Evolutionary conservation across 106 monocot genomes (phyloP).

Genomic region (Agapanthus africanus): DNA sequence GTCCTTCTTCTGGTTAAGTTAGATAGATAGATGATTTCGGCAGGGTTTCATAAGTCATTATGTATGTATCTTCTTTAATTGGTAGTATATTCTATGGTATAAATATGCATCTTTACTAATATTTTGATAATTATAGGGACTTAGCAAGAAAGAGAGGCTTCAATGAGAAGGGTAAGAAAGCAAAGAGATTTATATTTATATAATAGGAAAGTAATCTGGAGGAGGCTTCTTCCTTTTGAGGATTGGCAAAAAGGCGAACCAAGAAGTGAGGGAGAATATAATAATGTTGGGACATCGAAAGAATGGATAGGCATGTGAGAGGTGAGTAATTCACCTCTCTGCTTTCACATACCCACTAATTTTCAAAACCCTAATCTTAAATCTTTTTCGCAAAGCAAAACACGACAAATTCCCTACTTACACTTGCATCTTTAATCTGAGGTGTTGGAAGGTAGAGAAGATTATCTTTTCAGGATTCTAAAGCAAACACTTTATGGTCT

Average conservation of each 20-base stretch:
- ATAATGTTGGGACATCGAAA: slow-evolving; percentile 20
- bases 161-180: slow-evolving; percentile 8
- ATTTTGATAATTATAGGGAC: too few relatives aligned
- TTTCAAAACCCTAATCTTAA: slow-evolving; percentile 16
- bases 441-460: slow-evolving; percentile 30
- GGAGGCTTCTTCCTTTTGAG: slow-evolving; percentile 16
- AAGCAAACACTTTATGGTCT: slow-evolving; percentile 34
- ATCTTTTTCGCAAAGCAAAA: slow-evolving; percentile 14
- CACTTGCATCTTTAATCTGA: slow-evolving; percentile 21
- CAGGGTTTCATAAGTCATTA: too few relatives aligned
- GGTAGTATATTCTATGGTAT: too few relatives aligned
- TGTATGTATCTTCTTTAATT: too few relatives aligned
- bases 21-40: too few relatives aligned
- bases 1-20: too few relatives aligned
- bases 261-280: slow-evolving; percentile 31
- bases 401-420: slow-evolving; percentile 27
- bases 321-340: background rate
- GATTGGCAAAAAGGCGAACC: slow-evolving; percentile 6
- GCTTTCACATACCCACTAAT: slow-evolving; percentile 11
- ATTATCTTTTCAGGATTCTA: slow-evolving; percentile 46
- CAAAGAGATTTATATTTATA: slow-evolving; percentile 1
- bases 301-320: slow-evolving; percentile 27
- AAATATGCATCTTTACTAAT: too few relatives aligned
- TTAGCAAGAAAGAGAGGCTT: background rate
- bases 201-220: slow-evolving; percentile 10